These are phyloP conservation scores for Puccinellia tenuiflora DNA, from an alignment of 176 grass and related monocot species.

Conservation along the genomic window DNA sequence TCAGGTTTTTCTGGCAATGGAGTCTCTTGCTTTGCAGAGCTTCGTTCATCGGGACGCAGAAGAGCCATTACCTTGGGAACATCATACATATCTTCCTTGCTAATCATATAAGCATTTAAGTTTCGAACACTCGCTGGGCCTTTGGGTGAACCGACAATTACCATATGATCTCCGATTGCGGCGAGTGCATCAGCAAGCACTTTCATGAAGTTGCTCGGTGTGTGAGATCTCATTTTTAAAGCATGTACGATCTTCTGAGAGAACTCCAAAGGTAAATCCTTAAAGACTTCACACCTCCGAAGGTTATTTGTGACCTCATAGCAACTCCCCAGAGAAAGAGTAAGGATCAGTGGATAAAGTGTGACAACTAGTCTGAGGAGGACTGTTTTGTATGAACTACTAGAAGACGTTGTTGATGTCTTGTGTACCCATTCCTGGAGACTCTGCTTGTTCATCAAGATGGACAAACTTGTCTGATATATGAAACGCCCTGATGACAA, in stretches of 20 bases:
- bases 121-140: background rate
- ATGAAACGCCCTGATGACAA: slow-evolving; percentile 16
- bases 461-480: background rate
- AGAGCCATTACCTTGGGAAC: slow-evolving; percentile 18
- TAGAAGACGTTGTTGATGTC: background rate
- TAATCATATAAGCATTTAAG: slow-evolving; percentile 38
- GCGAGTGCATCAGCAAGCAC: slow-evolving; percentile 56
- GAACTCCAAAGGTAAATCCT: slow-evolving; percentile 47
- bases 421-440: slow-evolving; percentile 33
- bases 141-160: slow-evolving; percentile 40
- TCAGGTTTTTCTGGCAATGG: background rate
- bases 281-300: background rate
- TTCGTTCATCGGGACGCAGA: slow-evolving; percentile 27
- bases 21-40: background rate
- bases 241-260: slow-evolving; percentile 23
- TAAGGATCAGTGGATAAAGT: slow-evolving; percentile 41
- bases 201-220: background rate
- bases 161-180: slow-evolving; percentile 41
- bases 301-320: slow-evolving; percentile 36
- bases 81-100: slow-evolving; percentile 28
- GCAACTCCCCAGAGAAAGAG: background rate
- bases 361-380: slow-evolving; percentile 41
- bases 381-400: background rate
- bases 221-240: background rate
- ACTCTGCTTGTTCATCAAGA: slow-evolving; percentile 8